Base-by-base conservation (phyloP, 768 basidiomycete species). In the Calocybe gangraenosa region DNA sequence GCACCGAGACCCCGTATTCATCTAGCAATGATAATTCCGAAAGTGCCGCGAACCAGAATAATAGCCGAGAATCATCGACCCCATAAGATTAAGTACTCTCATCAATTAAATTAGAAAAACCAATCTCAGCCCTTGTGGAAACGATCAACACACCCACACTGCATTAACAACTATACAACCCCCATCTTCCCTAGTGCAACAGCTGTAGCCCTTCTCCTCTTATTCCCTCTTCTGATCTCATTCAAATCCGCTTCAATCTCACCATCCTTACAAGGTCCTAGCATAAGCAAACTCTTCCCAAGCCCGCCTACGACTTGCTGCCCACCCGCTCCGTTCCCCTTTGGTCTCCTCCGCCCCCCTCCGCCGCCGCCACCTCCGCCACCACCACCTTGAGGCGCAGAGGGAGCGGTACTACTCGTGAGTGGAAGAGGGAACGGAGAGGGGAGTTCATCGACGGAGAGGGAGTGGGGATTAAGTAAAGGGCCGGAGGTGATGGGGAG, bases 361-460 rank as follows among this genome's bases (percentile, higher is more conserved):
- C 62, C 68, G n/a, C 54, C 55, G 21, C 65, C 71, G 30, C 25
- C 25, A 28, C 25, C 25, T 28, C 25, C 25, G 25, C 25, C 25
- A 28, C 25, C 25, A 28, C 25, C 25, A 28, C 62, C 60, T 20
- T 49, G 48, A 7, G 57, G 54, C 34, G 67, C 65, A 13, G 61
- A 44, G 66, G 68, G 32, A 69, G 61, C n/a, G 70, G 67, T 13
- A 73, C 74, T 3, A 77, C 70, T 5, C 15, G 81, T 84, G 9
- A 91, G 76, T 1, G 85, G 76, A 8, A 88, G 70, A 0, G 88
- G 86, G 70, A 89, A 91, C 9, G 86, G 87, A 0, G 90, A 92
- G 2, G 89, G 87, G 30, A 92, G 76, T 57, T 92, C 90, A 52
- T 92, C 90, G 32, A 91, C 84, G 2, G 86, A 76, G 37, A 92